These are phyloP conservation scores for Entamoeba moshkovskii DNA, from an alignment of 208 protist genomes.

Conservation along the genomic window DNA sequence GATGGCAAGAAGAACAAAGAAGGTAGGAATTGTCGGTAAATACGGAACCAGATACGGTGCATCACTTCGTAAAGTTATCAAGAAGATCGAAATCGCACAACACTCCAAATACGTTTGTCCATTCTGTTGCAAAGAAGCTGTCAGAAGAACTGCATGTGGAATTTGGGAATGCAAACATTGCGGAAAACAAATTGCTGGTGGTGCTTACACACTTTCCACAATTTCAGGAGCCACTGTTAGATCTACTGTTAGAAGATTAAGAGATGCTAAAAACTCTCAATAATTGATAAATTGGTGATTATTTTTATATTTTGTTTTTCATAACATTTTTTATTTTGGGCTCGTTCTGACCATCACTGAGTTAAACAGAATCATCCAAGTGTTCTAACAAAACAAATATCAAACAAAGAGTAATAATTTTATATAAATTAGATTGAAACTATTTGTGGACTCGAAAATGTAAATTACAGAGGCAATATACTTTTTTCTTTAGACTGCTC, in stretches of 20 bases:
- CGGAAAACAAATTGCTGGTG: slow-evolving; percentile 82
- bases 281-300: too few relatives aligned
- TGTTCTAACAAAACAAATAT: too few relatives aligned
- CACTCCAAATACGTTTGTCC: slow-evolving; percentile 89
- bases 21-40: slow-evolving; percentile 95
- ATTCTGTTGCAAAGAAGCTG: slow-evolving; percentile 87
- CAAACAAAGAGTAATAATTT: too few relatives aligned
- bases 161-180: slow-evolving; percentile 93
- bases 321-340: too few relatives aligned
- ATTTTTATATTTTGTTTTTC: too few relatives aligned
- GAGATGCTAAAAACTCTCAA: slow-evolving; percentile 47
- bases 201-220: slow-evolving; percentile 63
- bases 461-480: too few relatives aligned
- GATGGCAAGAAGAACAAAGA: slow-evolving; percentile 80
- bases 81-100: slow-evolving; percentile 93
- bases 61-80: slow-evolving; percentile 88
- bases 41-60: slow-evolving; percentile 95
- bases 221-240: slow-evolving; percentile 70
- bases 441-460: too few relatives aligned
- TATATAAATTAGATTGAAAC: too few relatives aligned
- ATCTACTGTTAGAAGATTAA: slow-evolving; percentile 84
- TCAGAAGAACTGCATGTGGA: slow-evolving; percentile 81
- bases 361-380: too few relatives aligned
- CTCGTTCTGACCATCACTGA: too few relatives aligned
- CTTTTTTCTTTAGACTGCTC: too few relatives aligned